Percentiles rank a stretch among this genome's conserved stretches.
phyloP scores from a whole-genome alignment of 192 early-diverging fungal species.

The Backusella westeae region DNA sequence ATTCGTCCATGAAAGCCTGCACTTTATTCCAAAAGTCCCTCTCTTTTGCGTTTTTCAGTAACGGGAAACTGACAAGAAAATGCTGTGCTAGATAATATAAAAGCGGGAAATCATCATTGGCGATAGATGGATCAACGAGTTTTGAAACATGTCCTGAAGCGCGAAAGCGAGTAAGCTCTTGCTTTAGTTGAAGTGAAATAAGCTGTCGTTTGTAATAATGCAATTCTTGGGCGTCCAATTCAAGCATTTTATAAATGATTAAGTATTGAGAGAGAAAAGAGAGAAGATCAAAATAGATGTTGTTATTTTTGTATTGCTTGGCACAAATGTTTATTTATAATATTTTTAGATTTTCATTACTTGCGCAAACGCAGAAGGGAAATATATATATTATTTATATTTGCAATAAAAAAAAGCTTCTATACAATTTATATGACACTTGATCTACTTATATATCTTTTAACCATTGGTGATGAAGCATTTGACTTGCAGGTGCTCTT shows the following conservation, averaged over 20 bases:
- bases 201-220: conserved; percentile 58
- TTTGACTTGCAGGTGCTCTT: conserved; percentile 23
- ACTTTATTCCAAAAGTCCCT: conserved; percentile 47
- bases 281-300: background rate
- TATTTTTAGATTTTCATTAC: background rate
- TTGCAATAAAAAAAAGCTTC: background rate
- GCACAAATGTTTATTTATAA: background rate
- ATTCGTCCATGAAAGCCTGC: conserved; percentile 47
- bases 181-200: conserved; percentile 43
- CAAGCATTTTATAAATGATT: background rate
- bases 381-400: background rate
- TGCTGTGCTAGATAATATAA: conserved; percentile 43
- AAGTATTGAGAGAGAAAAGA: background rate
- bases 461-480: conserved; percentile 26
- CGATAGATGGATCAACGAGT: conserved; percentile 21
- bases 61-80: conserved; percentile 48
- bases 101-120: conserved; percentile 38
- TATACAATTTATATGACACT: conserved; percentile 6
- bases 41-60: conserved; percentile 37
- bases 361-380: background rate
- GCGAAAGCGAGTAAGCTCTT: conserved; percentile 35
- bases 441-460: conserved; percentile 11
- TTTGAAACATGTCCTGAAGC: conserved; percentile 19
- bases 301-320: background rate
- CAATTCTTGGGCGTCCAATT: conserved; percentile 31